Base-by-base conservation (phyloP, 2,329 filamentous ascomycete genomes). In the Xylariales sp. region DNA sequence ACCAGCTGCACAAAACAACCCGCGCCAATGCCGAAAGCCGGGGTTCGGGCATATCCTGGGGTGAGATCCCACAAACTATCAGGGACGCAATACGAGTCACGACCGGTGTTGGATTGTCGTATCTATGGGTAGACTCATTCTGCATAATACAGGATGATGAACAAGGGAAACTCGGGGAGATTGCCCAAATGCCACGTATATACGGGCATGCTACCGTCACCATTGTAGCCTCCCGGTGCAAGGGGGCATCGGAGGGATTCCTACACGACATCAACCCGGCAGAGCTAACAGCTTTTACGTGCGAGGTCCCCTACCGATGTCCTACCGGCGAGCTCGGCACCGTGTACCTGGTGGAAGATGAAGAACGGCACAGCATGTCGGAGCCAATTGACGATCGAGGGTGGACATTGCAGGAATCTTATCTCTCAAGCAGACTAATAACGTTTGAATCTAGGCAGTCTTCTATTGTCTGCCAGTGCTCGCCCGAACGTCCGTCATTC, bases 121-220 rank as follows among this genome's bases (percentile, higher is more conserved):
- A 52, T 34, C 14, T 52, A n/a, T 52, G 49, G 30, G 30, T 52
- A 34, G 49, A 52, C 12, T 34, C 30, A 5, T 5, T 52, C 30
- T 52, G 49, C 8, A 52, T 36, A 34, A n/a, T 52, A n/a, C 49
- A 52, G 30, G 49, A 52, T 34, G 30, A n/a, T 52, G 28, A 36
- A 14, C 10, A 34, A n/a, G 49, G 14, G 10, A 36, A 34, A 34
- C 28, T 16, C 49, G n/a, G 10, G 3, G 49, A 52, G 3, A 52
- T 52, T 16, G 49, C 49, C 3, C 28, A 36, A n/a, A 52, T 52
- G 30, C 30, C 28, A 4, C 6, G 14, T 6, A 52, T 52, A 34
- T 34, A 52, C 49, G 49, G 30, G 16, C 28, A 34, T 36, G 49
- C 49, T 16, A n/a, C 28, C 5, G 14, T 52, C 12, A 34, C 30